Evolutionary conservation across 768 basidiomycete genomes (phyloP), one percentile per base, ranked within the genome.

Genomic region (Sarcomyxa edulis): DNA sequence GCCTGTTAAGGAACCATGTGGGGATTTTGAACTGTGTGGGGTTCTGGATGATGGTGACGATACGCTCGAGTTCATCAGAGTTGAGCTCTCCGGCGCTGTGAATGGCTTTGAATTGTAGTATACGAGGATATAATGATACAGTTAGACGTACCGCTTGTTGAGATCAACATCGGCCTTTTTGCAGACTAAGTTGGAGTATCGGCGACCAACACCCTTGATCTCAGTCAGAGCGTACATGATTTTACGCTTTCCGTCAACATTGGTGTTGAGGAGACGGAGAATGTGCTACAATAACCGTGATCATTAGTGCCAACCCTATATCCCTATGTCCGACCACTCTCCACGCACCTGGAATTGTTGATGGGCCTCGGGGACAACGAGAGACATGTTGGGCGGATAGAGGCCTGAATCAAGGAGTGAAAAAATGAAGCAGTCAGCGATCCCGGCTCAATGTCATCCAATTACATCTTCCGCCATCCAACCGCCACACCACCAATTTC

Each of bases 11-110:
- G 80, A 99, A 98, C 95, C 95, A 99, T 28, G 81, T 78, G 12
- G 96, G 96, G 62, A 99, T 96, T 76, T 99, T 99, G 84, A 95
- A 99, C 65, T 98, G 95, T 6, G 87, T 86, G 21, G 96, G 96
- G 71, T 94, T 97, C 72, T 98, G 96, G 64, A 99, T 95, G 66
- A 99, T 98, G 43, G 89, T 98, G 50, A 99, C 96, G 50, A 99
- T 77, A 42, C 96, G 92, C 71, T 99, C 96, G 38, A 99, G 83
- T 68, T 99, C 96, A 58, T 99, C 96, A 29, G 96, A 94, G 80
- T 99, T 97, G 60, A 99, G 85, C 54, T 99, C 96, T 49, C 96
- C 96, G 53, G 96, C 96, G 36, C 96, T 99, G 60, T 97, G 60
- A 5, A 14, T 16, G n/a, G 15, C 6, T 15, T 14, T 41, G 30